These are phyloP conservation scores for Xylaria digitata DNA, from an alignment of 2,329 filamentous ascomycete genomes.

Conservation along the genomic window DNA sequence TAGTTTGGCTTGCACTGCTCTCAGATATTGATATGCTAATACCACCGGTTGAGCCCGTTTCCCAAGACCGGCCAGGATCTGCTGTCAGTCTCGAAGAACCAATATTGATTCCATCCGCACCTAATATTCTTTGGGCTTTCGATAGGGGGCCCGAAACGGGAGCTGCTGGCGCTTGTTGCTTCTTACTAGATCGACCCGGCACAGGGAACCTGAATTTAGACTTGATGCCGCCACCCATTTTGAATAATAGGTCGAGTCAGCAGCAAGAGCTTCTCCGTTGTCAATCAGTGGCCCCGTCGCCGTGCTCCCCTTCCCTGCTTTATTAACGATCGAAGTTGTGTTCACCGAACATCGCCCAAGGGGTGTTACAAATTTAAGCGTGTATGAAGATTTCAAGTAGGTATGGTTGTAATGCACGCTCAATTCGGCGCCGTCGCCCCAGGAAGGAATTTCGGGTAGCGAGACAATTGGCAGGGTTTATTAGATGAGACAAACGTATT, in stretches of 20 bases:
- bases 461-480: slow-evolving; percentile 18
- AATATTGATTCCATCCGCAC: slow-evolving; percentile 58
- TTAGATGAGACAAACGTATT: slow-evolving; percentile 26
- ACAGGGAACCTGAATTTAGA: slow-evolving; percentile 63
- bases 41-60: slow-evolving; percentile 56
- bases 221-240: slow-evolving; percentile 53
- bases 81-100: slow-evolving; percentile 48
- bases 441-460: slow-evolving; percentile 29
- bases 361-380: slow-evolving; percentile 12
- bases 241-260: slow-evolving; percentile 27
- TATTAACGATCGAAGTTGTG: slow-evolving; percentile 13
- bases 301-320: slow-evolving; percentile 10
- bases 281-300: slow-evolving; percentile 11
- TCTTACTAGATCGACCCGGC: slow-evolving; percentile 60
- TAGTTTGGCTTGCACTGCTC: slow-evolving; percentile 52
- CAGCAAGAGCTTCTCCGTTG: slow-evolving; percentile 17
- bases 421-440: slow-evolving; percentile 3
- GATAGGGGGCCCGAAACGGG: slow-evolving; percentile 55
- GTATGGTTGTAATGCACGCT: slow-evolving; percentile 16
- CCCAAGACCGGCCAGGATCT: slow-evolving; percentile 53
- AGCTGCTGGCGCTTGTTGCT: slow-evolving; percentile 48
- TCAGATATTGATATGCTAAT: slow-evolving; percentile 60
- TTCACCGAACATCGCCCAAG: slow-evolving; percentile 22
- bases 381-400: slow-evolving; percentile 8
- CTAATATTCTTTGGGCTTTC: slow-evolving; percentile 65